Conservation (phyloP, 2,329 filamentous ascomycete species). For the Fusarium pilosicola region DNA sequence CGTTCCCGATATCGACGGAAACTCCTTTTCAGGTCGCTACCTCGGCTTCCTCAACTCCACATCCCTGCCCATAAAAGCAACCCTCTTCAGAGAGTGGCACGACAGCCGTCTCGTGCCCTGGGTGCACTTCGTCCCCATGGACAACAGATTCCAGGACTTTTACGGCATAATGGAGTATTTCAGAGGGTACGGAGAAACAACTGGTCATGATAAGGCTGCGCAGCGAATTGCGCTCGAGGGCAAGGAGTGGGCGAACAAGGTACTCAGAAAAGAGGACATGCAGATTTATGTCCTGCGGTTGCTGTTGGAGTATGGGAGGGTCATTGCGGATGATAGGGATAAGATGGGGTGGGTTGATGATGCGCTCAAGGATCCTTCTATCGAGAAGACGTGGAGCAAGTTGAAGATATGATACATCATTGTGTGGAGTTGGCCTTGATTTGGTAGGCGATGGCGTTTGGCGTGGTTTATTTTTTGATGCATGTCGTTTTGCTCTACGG, state of each 20-base stretch:
- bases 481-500: slow-evolving; percentile 23
- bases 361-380: slow-evolving; percentile 50
- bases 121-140: slow-evolving; percentile 85
- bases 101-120: slow-evolving; percentile 78
- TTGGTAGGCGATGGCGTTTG: slow-evolving; percentile 35
- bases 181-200: slow-evolving; percentile 63
- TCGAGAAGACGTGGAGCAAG: slow-evolving; percentile 46
- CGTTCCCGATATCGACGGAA: slow-evolving; percentile 81
- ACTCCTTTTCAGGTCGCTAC: slow-evolving; percentile 75
- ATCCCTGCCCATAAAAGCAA: slow-evolving; percentile 79
- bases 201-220: slow-evolving; percentile 66
- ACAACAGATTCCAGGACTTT: slow-evolving; percentile 76
- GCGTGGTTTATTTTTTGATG: slow-evolving; percentile 16
- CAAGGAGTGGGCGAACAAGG: slow-evolving; percentile 74
- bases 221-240: slow-evolving; percentile 72
- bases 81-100: slow-evolving; percentile 84
- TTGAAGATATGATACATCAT: slow-evolving; percentile 38
- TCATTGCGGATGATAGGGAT: slow-evolving; percentile 63
- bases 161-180: slow-evolving; percentile 82
- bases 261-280: slow-evolving; percentile 78
- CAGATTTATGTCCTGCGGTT: slow-evolving; percentile 74
- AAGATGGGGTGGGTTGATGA: slow-evolving; percentile 67
- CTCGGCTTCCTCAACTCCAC: slow-evolving; percentile 75
- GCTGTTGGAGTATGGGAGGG: slow-evolving; percentile 69
- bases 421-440: slow-evolving; percentile 35